These are phyloP conservation scores for Citrullus amarus DNA, from an alignment of 306 rosid genomes.

Conservation along the genomic window DNA sequence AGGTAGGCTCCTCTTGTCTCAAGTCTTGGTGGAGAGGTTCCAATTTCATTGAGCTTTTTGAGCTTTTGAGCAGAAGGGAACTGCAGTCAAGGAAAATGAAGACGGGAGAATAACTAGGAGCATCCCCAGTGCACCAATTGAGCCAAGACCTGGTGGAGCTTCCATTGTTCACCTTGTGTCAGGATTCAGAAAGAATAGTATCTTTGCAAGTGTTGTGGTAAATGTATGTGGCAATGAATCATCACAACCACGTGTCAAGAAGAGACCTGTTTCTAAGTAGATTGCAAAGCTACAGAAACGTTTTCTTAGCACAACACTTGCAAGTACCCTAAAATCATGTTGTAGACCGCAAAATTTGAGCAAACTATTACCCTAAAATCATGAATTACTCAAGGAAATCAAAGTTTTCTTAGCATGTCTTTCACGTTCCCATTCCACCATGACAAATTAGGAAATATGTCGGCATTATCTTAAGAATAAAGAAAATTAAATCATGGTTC, in stretches of 20 bases:
- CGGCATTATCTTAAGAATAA: neutral
- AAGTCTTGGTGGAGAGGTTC: too few relatives aligned
- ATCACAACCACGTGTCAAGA: neutral
- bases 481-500: neutral
- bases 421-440: neutral
- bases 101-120: too few relatives aligned
- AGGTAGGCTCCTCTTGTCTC: too few relatives aligned
- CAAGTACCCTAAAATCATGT: too few relatives aligned
- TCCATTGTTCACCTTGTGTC: neutral
- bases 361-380: neutral
- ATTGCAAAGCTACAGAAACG: neutral
- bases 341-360: neutral
- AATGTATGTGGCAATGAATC: neutral
- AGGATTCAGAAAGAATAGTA: neutral
- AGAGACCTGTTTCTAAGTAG: neutral
- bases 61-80: too few relatives aligned
- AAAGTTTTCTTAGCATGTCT: neutral
- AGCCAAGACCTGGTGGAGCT: neutral
- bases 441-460: neutral
- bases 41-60: too few relatives aligned
- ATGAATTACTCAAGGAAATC: neutral
- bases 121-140: too few relatives aligned
- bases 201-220: neutral
- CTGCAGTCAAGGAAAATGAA: too few relatives aligned
- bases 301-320: too few relatives aligned